Evolutionary conservation across 2,329 filamentous ascomycete genomes (phyloP), one percentile per base, ranked within the genome.

Genomic region (Emergomyces pasteurianus): DNA sequence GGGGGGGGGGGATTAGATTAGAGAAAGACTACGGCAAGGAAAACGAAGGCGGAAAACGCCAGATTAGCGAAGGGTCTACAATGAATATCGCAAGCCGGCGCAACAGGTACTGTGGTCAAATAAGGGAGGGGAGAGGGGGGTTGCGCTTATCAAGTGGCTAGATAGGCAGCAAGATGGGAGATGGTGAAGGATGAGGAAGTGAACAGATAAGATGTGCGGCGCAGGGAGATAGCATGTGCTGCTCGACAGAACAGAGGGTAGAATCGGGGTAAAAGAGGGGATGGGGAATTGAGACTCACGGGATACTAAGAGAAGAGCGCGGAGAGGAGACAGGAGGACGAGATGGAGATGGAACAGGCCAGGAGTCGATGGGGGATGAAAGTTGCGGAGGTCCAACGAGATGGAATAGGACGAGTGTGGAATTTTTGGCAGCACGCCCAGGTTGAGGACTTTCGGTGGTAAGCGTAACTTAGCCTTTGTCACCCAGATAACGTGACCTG

Each of bases 401-500:
- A 63, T 59, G 58, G 58, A 40, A 40, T 38, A 57, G 65, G 59
- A 64, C 50, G 64, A 60, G 63, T 62, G 65, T 67, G 69, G 49
- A 68, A 69, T 68, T 72, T 73, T 73, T 69, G 71, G 71, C 67
- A 67, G 68, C 63, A 64, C 50, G 66, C 68, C 70, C 70, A 68
- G 70, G 67, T 68, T 67, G 66, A 68, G 69, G 70, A 69, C 65
- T 72, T 68, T 68, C 70, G 67, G 68, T 67, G 67, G 67, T 65
- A 68, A 66, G 72, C 71, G 72, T 71, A 66, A 64, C 67, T 64
- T 36, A 66, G 65, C 67, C 65, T 36, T 60, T 50, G 55, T 46
- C 47, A 54, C 53, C 49, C 38, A 16, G 57, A 60, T 59, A 61
- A 62, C 58, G 60, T 63, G 62, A 63, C 60, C 34, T 59, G 7